Evolutionary conservation across 805 yeast species (phyloP).

Genomic region (Ogataea thermomethanolica): DNA sequence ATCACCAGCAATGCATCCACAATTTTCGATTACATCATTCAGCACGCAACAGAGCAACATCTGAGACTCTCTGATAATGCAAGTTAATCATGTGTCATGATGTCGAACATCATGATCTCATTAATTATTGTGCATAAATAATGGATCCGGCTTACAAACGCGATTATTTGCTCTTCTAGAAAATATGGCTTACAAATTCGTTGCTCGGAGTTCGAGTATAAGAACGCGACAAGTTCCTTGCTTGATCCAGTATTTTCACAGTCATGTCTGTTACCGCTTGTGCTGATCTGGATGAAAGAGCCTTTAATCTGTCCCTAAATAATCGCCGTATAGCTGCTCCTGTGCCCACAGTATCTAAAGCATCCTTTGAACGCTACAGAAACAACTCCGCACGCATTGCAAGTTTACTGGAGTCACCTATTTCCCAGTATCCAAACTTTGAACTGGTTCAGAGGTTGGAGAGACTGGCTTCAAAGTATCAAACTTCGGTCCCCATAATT

Average conservation of each 20-base stretch:
- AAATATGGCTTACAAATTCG: no score
- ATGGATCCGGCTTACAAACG: no score
- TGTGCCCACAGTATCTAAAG: constrained; percentile 15
- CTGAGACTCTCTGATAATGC: no score
- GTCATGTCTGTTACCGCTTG: background rate
- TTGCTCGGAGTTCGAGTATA: no score
- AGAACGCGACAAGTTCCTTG: no score
- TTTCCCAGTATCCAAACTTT: constrained; percentile 6
- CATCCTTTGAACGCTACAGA: constrained; percentile 25
- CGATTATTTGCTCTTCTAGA: no score
- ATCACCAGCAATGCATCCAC: no score
- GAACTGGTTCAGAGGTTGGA: constrained; percentile 22
- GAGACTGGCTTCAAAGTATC: constrained; percentile 21
- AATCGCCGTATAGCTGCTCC: constrained; percentile 1
- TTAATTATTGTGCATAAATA: no score
- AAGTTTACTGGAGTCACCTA: constrained; percentile 6
- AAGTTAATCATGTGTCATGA: no score
- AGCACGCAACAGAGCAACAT: no score
- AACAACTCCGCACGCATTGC: constrained; percentile 17
- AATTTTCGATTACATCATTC: no score
- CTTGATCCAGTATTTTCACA: background rate
- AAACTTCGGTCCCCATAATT: constrained; percentile 23
- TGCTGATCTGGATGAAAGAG: constrained; percentile 12
- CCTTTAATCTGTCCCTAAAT: constrained; percentile 5
- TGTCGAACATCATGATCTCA: no score